A percentile compares a stretch with the other conserved stretches of the same genome.
These are phyloP conservation scores for Silene latifolia DNA, from an alignment of 148 eudicot genomes.

Conservation along the genomic window DNA sequence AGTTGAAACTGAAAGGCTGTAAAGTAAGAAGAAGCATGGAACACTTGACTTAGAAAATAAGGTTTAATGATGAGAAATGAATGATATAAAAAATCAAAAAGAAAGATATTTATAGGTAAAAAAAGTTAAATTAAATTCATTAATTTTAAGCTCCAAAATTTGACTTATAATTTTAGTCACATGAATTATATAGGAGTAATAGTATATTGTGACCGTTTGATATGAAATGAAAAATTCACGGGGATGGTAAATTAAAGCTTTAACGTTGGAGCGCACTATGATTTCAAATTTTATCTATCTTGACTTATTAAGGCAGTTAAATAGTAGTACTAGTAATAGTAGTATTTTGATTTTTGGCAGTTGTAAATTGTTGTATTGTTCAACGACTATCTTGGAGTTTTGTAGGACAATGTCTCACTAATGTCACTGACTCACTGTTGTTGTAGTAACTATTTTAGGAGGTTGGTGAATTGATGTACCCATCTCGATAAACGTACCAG, in stretches of 20 bases:
- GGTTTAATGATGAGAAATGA: constrained; percentile 18
- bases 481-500: no score
- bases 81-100: constrained; percentile 7
- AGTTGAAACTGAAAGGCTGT: constrained; percentile 28
- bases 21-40: constrained; percentile 21
- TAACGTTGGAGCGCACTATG: constrained; percentile 78
- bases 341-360: no score
- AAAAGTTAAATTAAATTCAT: neutral
- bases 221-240: constrained; percentile 38
- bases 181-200: constrained; percentile 19
- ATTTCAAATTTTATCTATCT: constrained; percentile 27
- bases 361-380: neutral
- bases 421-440: no score
- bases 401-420: neutral
- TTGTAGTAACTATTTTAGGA: no score
- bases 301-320: neutral
- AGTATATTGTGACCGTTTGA: constrained; percentile 28
- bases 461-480: no score
- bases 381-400: constrained; percentile 8
- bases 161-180: constrained; percentile 10
- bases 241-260: constrained; percentile 36
- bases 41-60: constrained; percentile 24
- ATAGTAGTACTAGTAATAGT: neutral
- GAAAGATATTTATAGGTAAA: constrained; percentile 27
- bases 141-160: neutral